Conservation (phyloP, 2,329 filamentous ascomycete genomes). For the Elsinoe ampelina region DNA sequence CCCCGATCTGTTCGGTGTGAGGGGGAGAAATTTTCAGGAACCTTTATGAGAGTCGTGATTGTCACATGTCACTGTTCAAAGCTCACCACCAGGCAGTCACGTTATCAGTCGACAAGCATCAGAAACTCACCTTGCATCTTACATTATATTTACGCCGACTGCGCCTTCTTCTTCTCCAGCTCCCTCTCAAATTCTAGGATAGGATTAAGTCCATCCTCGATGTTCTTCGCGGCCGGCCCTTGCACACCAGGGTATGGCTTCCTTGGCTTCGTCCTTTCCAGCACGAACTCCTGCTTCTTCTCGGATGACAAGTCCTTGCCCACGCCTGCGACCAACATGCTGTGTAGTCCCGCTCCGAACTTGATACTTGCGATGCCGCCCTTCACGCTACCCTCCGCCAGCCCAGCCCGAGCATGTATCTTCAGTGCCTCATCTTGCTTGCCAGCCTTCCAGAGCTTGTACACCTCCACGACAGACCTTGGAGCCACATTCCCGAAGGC, state of each 20-base stretch:
- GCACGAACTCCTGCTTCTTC: constrained; percentile 1
- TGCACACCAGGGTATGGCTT: constrained; percentile 8
- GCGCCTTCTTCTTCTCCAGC: constrained; percentile 3
- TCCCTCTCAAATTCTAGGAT: background rate
- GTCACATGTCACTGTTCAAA: no score
- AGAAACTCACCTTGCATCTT: no score
- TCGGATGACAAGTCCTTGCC: background rate
- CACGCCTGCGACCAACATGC: background rate
- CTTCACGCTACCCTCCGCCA: constrained; percentile 59
- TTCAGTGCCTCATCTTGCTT: constrained; percentile 49
- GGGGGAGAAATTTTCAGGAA: no score
- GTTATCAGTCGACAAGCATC: no score
- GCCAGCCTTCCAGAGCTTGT: constrained; percentile 51
- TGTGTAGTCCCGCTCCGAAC: constrained; percentile 44
- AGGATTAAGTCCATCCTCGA: background rate
- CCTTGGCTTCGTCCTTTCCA: background rate
- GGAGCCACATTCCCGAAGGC: constrained; percentile 48
- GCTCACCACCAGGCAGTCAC: no score
- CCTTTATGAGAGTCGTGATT: no score
- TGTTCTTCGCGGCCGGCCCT: background rate
- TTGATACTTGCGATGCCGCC: constrained; percentile 59
- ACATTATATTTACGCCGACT: background rate
- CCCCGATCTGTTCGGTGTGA: no score
- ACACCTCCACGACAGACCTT: constrained; percentile 49
- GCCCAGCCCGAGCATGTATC: constrained; percentile 52